Percentiles rank a stretch among this genome's conserved stretches.
phyloP scores from a whole-genome alignment of 2,329 filamentous ascomycete species.

The Mycogone perniciosa region DNA sequence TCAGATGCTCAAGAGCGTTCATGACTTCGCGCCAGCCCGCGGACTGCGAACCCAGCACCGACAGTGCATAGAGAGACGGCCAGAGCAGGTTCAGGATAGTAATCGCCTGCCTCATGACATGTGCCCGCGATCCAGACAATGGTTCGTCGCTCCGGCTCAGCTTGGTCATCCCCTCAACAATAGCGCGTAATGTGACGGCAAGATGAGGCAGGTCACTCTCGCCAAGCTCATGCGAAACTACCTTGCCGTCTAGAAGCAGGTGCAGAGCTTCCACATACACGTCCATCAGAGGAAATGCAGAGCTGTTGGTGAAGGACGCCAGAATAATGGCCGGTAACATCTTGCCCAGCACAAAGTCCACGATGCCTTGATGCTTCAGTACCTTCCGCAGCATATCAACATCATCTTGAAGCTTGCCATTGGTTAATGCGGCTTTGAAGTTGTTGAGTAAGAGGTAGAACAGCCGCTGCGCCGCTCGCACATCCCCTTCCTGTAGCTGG shows the following conservation, averaged over 20 bases:
- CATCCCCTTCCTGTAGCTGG: constrained; percentile 46
- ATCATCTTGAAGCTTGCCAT: constrained; percentile 42
- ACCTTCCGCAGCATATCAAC: constrained; percentile 39
- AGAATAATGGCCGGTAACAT: constrained; percentile 50
- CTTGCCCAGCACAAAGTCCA: constrained; percentile 41
- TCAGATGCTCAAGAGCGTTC: constrained; percentile 14
- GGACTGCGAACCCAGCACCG: constrained; percentile 10
- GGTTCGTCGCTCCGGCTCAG: constrained; percentile 14
- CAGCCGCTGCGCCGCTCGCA: constrained; percentile 40
- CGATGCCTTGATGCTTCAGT: constrained; percentile 40
- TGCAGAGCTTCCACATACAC: constrained; percentile 42
- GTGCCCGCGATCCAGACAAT: constrained; percentile 20
- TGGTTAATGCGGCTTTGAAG: constrained; percentile 48
- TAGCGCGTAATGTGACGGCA: constrained; percentile 25
- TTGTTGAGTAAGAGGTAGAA: constrained; percentile 54
- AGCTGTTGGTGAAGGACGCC: constrained; percentile 27
- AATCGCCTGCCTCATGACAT: constrained; percentile 25
- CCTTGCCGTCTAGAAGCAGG: constrained; percentile 27
- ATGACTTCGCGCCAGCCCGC: constrained; percentile 17
- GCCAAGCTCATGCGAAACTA: constrained; percentile 32
- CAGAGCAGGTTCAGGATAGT: constrained; percentile 25
- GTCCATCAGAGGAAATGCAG: constrained; percentile 44
- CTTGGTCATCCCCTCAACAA: constrained; percentile 24
- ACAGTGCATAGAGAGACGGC: constrained; percentile 22
- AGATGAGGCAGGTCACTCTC: constrained; percentile 29